These are phyloP conservation scores for Lactifluus piperatus DNA, from an alignment of 768 basidiomycete species.

Conservation along the genomic window DNA sequence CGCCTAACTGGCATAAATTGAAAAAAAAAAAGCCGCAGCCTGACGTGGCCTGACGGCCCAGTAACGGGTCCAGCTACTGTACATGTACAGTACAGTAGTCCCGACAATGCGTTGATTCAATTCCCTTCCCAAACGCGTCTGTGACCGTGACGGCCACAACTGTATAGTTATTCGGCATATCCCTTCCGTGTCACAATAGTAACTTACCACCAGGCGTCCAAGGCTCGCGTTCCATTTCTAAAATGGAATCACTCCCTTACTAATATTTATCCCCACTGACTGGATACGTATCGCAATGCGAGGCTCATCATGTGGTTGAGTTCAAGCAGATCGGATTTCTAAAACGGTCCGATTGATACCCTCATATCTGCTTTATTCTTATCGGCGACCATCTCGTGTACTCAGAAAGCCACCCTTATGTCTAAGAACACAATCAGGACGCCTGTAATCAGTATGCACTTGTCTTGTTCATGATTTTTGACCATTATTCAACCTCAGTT, in stretches of 20 bases:
- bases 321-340: background rate
- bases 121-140: too few relatives aligned
- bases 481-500: background rate
- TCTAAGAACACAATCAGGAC: conserved; percentile 24
- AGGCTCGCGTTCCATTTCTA: background rate
- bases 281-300: background rate
- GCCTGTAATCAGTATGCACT: conserved; percentile 58
- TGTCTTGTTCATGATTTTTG: background rate
- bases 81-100: conserved; percentile 4
- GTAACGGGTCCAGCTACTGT: conserved; percentile 29
- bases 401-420: background rate
- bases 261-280: too few relatives aligned
- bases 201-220: too few relatives aligned
- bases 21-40: too few relatives aligned
- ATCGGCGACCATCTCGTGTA: background rate
- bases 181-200: background rate
- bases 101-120: background rate
- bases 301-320: background rate
- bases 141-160: conserved; percentile 21
- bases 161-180: conserved; percentile 15
- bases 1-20: too few relatives aligned
- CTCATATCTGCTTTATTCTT: background rate
- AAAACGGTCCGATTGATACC: background rate
- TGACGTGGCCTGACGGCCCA: conserved; percentile 97
- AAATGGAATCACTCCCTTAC: background rate